These are phyloP conservation scores for Camelina sativa DNA, from an alignment of 345 rosid genomes.

Conservation along the genomic window DNA sequence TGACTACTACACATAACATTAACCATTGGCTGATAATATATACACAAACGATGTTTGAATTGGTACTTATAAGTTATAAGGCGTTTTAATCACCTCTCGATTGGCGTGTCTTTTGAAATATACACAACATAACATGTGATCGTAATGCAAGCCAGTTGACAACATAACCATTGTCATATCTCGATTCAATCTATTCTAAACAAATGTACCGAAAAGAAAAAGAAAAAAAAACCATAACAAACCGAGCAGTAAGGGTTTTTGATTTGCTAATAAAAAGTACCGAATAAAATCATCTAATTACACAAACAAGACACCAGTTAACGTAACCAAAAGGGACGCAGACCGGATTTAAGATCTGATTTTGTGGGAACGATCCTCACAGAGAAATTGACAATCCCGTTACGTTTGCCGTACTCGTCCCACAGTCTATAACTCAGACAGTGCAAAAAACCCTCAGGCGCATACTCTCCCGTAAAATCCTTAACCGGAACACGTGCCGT, in stretches of 20 bases:
- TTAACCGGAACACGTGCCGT: conserved; percentile 40
- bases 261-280: background rate
- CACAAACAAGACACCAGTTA: background rate
- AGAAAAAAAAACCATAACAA: background rate
- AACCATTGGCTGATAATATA: too few species aligned
- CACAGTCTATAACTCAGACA: conserved; percentile 38
- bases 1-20: too few species aligned
- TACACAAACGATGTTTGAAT: too few species aligned
- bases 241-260: background rate
- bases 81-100: too few species aligned
- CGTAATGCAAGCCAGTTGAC: too few species aligned
- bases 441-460: conserved; percentile 37
- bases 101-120: too few species aligned
- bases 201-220: background rate
- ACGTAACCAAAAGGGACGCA: conserved; percentile 28
- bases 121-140: too few species aligned
- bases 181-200: too few species aligned
- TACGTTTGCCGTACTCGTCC: conserved; percentile 15
- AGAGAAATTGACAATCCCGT: conserved; percentile 38
- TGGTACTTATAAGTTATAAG: too few species aligned
- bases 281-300: background rate
- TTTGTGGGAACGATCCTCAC: conserved; percentile 1
- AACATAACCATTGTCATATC: background rate
- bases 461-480: conserved; percentile 39
- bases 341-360: background rate